Conservation (phyloP, 345 rosid species). For the Populus euphratica region DNA sequence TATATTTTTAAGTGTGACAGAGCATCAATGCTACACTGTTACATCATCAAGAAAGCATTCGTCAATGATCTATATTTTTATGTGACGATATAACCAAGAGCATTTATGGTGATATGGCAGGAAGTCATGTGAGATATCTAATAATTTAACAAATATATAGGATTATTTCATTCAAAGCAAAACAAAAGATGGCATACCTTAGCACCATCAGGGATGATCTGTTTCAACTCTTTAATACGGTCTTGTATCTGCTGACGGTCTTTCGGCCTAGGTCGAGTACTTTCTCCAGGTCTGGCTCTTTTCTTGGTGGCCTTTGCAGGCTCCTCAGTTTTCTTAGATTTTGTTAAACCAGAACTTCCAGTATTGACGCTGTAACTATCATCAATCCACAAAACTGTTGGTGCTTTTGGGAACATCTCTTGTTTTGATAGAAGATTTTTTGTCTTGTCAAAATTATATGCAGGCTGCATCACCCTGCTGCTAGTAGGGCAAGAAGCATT, state of each 20-base stretch:
- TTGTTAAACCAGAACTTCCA: conserved; percentile 26
- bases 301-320: conserved; percentile 49
- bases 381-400: conserved; percentile 65
- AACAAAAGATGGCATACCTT: conserved; percentile 50
- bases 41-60: conserved; percentile 11
- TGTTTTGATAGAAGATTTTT: conserved; percentile 20
- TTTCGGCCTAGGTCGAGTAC: conserved; percentile 84
- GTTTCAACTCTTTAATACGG: conserved; percentile 80
- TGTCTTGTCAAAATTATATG: conserved; percentile 22
- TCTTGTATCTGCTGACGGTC: conserved; percentile 97
- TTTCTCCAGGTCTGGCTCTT: conserved; percentile 82
- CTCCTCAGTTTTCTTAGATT: conserved; percentile 50
- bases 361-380: conserved; percentile 65
- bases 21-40: conserved; percentile 85
- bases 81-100: neutral
- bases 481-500: conserved; percentile 34
- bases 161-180: conserved; percentile 9
- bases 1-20: conserved; percentile 21
- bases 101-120: neutral
- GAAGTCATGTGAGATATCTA: neutral
- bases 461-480: conserved; percentile 24
- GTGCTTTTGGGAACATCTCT: conserved; percentile 40
- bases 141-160: neutral
- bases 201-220: conserved; percentile 72
- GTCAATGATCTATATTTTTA: neutral